Conservation (phyloP, 1,284 basidiomycete genomes). For the Cryptococcus neoformans region DNA sequence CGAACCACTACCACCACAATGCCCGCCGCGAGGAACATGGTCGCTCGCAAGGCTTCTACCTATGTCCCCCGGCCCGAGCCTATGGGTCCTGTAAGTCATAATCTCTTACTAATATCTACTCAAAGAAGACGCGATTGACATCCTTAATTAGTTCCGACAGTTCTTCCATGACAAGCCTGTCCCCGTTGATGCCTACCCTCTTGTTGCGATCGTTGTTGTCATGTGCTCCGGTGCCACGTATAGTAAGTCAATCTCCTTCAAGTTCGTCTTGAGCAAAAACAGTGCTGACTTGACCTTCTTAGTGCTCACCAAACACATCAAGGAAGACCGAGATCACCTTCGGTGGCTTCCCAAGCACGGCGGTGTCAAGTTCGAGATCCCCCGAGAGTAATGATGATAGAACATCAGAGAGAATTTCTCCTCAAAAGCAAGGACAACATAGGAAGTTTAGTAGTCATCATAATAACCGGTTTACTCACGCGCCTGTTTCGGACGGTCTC, state of each 20-base stretch:
- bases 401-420: background rate
- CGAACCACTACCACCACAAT: slow-evolving; percentile 7
- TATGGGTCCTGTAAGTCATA: slow-evolving; percentile 3
- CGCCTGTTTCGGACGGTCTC: slow-evolving; percentile 1
- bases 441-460: background rate
- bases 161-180: slow-evolving; percentile 20
- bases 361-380: slow-evolving; percentile 14
- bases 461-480: background rate
- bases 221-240: slow-evolving; percentile 18
- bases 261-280: background rate
- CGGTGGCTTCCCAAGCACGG: slow-evolving; percentile 11
- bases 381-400: slow-evolving; percentile 3
- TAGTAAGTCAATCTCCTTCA: slow-evolving; percentile 5
- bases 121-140: background rate
- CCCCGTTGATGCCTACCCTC: slow-evolving; percentile 23
- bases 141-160: slow-evolving; percentile 1
- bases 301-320: slow-evolving; percentile 14
- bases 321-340: slow-evolving; percentile 20
- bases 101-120: background rate
- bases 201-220: slow-evolving; percentile 20
- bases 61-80: slow-evolving; percentile 1
- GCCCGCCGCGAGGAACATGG: slow-evolving; percentile 7
- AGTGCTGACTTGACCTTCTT: background rate
- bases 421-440: background rate
- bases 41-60: slow-evolving; percentile 9